Percentiles rank a stretch among this genome's conserved stretches.
These are phyloP conservation scores for Fusarium decemcellulare DNA, from an alignment of 2,329 filamentous ascomycete genomes.

Conservation along the genomic window DNA sequence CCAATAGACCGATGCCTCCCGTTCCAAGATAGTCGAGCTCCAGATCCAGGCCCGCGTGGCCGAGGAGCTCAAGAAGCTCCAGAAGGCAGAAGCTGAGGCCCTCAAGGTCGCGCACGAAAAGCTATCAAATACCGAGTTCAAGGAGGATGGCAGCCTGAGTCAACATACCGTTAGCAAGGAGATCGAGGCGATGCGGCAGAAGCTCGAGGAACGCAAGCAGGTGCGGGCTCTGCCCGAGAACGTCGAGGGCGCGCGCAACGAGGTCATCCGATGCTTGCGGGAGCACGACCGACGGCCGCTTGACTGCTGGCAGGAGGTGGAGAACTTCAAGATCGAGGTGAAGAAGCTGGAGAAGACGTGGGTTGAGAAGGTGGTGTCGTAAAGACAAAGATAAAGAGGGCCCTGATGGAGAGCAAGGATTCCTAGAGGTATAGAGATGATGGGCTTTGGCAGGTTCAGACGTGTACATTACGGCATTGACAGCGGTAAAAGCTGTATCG, in stretches of 20 bases:
- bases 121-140: conserved; percentile 63
- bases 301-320: conserved; percentile 95
- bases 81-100: conserved; percentile 76
- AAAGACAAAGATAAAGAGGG: conserved; percentile 22
- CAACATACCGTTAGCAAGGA: conserved; percentile 70
- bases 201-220: conserved; percentile 74
- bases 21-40: conserved; percentile 85
- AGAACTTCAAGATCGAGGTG: conserved; percentile 91
- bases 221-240: conserved; percentile 77
- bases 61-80: conserved; percentile 85
- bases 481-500: conserved; percentile 50
- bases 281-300: conserved; percentile 89
- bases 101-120: conserved; percentile 79
- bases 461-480: conserved; percentile 52
- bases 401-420: conserved; percentile 20
- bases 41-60: conserved; percentile 90
- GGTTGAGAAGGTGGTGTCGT: conserved; percentile 83
- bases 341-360: conserved; percentile 87
- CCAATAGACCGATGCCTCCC: conserved; percentile 86
- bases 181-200: conserved; percentile 69
- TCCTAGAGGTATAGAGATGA: conserved; percentile 38
- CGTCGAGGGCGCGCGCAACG: conserved; percentile 81
- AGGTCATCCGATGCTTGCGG: conserved; percentile 85
- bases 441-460: conserved; percentile 33
- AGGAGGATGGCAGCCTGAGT: conserved; percentile 50